phyloP scores from a whole-genome alignment of 768 basidiomycete species.

The Auriscalpium microsporum region DNA sequence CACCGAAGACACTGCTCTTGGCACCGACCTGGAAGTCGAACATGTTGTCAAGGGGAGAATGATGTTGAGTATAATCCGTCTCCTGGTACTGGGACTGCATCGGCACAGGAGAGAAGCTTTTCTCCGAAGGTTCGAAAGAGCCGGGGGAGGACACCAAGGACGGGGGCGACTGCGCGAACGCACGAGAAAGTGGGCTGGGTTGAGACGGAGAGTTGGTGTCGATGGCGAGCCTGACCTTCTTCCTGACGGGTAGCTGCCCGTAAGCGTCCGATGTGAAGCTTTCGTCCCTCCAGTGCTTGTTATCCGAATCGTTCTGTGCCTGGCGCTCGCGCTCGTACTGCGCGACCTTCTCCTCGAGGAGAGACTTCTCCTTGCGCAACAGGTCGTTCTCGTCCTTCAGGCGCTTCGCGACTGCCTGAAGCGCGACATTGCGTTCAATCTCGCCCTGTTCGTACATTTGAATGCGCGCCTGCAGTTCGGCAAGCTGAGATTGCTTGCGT shows the following conservation, averaged over 20 bases:
- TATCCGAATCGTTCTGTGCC: slow-evolving; percentile 27
- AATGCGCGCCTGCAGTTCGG: slow-evolving; percentile 79
- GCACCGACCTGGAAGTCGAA: slow-evolving; percentile 31
- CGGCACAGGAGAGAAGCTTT: slow-evolving; percentile 25
- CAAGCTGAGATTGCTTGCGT: slow-evolving; percentile 80
- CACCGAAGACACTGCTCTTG: slow-evolving; percentile 20
- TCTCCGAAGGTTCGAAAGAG: slow-evolving; percentile 22
- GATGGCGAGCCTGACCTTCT: slow-evolving; percentile 28
- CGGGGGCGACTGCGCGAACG: slow-evolving; percentile 25
- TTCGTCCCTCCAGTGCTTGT: slow-evolving; percentile 55
- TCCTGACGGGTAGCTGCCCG: slow-evolving; percentile 24
- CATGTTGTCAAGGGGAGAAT: slow-evolving; percentile 23
- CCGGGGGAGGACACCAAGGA: slow-evolving; percentile 47
- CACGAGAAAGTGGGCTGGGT: slow-evolving; percentile 18
- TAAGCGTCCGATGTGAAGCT: slow-evolving; percentile 19
- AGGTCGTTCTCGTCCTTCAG: slow-evolving; percentile 82
- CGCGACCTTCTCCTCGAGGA: slow-evolving; percentile 38
- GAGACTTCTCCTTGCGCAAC: slow-evolving; percentile 57
- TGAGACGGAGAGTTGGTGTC: slow-evolving; percentile 19
- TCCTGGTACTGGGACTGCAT: slow-evolving; percentile 21
- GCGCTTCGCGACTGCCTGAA: slow-evolving; percentile 75
- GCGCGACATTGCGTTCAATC: slow-evolving; percentile 75
- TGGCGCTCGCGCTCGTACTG: slow-evolving; percentile 20
- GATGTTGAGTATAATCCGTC: slow-evolving; percentile 17
- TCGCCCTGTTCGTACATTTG: slow-evolving; percentile 87